phyloP scores from a whole-genome alignment of 306 rosid species.

The Abrus precatorius region DNA sequence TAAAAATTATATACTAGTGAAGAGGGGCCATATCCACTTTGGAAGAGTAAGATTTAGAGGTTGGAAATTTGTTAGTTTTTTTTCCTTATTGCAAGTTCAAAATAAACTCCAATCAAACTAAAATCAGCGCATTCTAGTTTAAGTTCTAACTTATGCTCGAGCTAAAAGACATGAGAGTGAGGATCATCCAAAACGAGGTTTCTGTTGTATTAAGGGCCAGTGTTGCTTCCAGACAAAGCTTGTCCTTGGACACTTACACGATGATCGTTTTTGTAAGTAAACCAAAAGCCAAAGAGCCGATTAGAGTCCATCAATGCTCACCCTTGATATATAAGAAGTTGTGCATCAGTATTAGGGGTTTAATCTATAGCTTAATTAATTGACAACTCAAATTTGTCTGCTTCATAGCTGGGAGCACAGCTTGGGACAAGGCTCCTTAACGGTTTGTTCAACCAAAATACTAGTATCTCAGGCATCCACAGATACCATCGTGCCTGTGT shows the following conservation, averaged over 20 bases:
- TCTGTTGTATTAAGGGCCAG: slow-evolving; percentile 30
- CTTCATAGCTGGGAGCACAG: slow-evolving; percentile 40
- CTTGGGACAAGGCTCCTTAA: slow-evolving; percentile 47
- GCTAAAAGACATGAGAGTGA: slow-evolving; percentile 27
- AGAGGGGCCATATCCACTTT: slow-evolving; percentile 42
- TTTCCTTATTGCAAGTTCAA: slow-evolving; percentile 4
- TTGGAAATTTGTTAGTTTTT: not conserved
- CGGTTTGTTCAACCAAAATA: slow-evolving; percentile 11
- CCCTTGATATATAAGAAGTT: slow-evolving; percentile 41
- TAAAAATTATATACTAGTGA: slow-evolving; percentile 33
- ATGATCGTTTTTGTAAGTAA: slow-evolving; percentile 41
- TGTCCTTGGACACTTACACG: slow-evolving; percentile 49
- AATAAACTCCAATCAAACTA: slow-evolving; percentile 29
- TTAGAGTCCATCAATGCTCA: slow-evolving; percentile 53
- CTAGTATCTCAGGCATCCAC: slow-evolving; percentile 20
- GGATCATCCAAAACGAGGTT: slow-evolving; percentile 37
- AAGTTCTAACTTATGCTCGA: slow-evolving; percentile 9
- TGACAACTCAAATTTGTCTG: slow-evolving; percentile 49
- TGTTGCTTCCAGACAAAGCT: slow-evolving; percentile 34
- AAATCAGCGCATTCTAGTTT: slow-evolving; percentile 12
- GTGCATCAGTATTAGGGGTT: slow-evolving; percentile 8
- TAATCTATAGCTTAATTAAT: slow-evolving; percentile 6
- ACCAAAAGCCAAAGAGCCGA: slow-evolving; percentile 52
- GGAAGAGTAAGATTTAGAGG: slow-evolving; percentile 43
- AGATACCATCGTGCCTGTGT: not conserved